Percentiles rank a stretch among this genome's conserved stretches.
phyloP scores from a whole-genome alignment of 345 rosid genomes.

The Conringia planisiliqua region DNA sequence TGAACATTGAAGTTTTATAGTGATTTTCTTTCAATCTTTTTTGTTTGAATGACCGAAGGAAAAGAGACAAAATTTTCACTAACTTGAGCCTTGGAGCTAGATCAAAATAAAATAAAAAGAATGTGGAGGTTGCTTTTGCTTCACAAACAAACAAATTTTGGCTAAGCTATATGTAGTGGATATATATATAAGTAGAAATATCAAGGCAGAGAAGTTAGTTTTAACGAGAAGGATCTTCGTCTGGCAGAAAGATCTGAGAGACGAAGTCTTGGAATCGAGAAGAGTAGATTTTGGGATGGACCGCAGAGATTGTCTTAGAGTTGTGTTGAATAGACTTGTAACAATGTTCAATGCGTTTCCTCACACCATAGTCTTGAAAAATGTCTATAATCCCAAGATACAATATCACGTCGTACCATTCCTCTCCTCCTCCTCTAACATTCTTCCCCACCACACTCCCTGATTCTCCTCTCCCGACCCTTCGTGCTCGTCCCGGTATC shows the following conservation, averaged over 20 bases:
- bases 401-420: constrained; percentile 40
- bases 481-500: constrained; percentile 47
- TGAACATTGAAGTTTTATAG: too few relatives aligned
- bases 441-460: constrained; percentile 16
- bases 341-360: constrained; percentile 50
- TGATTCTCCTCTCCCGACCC: constrained; percentile 15
- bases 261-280: constrained; percentile 50
- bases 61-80: too few relatives aligned
- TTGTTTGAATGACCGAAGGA: too few relatives aligned
- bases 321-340: constrained; percentile 51
- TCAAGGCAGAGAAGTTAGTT: not conserved
- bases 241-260: constrained; percentile 40
- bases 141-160: constrained; percentile 13
- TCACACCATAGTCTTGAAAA: constrained; percentile 42
- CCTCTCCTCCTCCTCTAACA: constrained; percentile 7
- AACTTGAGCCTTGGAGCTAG: not conserved
- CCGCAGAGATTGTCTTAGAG: constrained; percentile 52
- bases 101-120: not conserved
- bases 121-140: constrained; percentile 1
- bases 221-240: constrained; percentile 24
- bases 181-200: not conserved
- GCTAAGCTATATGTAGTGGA: not conserved
- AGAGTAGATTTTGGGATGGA: constrained; percentile 49
- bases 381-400: constrained; percentile 48
- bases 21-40: too few relatives aligned